A percentile compares a stretch with the other conserved stretches of the same genome.
phyloP scores from a whole-genome alignment of 2,329 filamentous ascomycete species.

The Colletotrichum simmondsii region DNA sequence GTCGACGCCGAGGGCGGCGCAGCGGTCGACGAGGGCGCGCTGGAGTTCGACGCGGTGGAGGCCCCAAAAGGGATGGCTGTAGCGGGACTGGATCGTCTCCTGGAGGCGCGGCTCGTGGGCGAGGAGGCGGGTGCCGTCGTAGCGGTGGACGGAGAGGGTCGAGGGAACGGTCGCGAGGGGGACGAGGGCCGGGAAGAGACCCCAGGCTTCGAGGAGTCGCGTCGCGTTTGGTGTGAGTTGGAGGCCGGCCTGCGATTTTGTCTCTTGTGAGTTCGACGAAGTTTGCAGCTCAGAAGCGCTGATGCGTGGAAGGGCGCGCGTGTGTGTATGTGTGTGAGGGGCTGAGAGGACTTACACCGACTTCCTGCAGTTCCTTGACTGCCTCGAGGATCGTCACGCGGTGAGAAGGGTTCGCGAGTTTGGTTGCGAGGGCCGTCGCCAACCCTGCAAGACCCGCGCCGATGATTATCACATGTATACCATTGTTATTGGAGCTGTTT shows the following conservation, averaged over 20 bases:
- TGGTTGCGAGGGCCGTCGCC: slow-evolving; percentile 27
- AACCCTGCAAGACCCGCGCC: slow-evolving; percentile 31
- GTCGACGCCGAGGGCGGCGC: slow-evolving; percentile 50
- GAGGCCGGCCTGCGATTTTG: slow-evolving; percentile 30
- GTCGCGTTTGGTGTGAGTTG: slow-evolving; percentile 36
- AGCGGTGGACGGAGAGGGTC: slow-evolving; percentile 35
- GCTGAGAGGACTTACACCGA: slow-evolving; percentile 25
- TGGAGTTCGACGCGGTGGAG: slow-evolving; percentile 63
- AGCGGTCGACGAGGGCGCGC: slow-evolving; percentile 51
- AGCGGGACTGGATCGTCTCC: slow-evolving; percentile 22
- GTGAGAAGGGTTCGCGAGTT: slow-evolving; percentile 30
- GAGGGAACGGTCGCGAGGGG: slow-evolving; percentile 30
- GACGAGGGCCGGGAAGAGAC: slow-evolving; percentile 20
- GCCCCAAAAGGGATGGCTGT: slow-evolving; percentile 53
- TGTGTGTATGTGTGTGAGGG: background rate
- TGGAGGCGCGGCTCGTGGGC: slow-evolving; percentile 31
- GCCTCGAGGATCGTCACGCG: slow-evolving; percentile 36
- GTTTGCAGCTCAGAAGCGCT: background rate
- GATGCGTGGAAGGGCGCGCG: no score
- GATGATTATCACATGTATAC: slow-evolving; percentile 30
- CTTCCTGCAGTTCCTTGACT: slow-evolving; percentile 36
- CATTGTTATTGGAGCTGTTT: background rate
- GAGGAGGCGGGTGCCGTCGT: slow-evolving; percentile 35
- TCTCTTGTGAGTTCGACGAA: background rate
- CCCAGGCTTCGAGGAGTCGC: slow-evolving; percentile 32